Percentiles rank a stretch among this genome's conserved stretches.
phyloP scores from a whole-genome alignment of 2,329 filamentous ascomycete species.

The Cladosporium sp. region DNA sequence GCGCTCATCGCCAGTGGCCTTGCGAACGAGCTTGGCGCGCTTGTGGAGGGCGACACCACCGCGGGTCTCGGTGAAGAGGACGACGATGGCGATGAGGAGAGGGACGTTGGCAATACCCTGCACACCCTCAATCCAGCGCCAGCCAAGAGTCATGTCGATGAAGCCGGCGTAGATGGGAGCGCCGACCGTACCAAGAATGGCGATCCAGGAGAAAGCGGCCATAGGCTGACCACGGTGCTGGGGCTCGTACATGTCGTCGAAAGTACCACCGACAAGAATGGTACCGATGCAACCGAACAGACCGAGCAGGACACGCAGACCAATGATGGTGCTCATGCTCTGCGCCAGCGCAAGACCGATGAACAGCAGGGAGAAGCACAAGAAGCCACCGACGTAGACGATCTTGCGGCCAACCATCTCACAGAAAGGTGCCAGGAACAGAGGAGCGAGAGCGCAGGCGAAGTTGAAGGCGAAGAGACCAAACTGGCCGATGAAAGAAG shows the following conservation, averaged over 20 bases:
- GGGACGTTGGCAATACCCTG: slow-evolving; percentile 51
- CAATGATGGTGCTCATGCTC: slow-evolving; percentile 47
- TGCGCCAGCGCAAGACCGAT: slow-evolving; percentile 46
- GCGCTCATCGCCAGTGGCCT: slow-evolving; percentile 37
- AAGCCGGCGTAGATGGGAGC: slow-evolving; percentile 53
- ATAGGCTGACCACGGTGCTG: slow-evolving; percentile 45
- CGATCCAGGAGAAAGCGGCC: slow-evolving; percentile 47
- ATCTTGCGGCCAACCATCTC: slow-evolving; percentile 47
- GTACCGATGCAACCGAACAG: slow-evolving; percentile 49
- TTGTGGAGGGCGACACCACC: slow-evolving; percentile 41
- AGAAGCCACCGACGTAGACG: slow-evolving; percentile 44
- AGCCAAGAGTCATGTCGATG: slow-evolving; percentile 50
- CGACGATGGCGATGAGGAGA: slow-evolving; percentile 41
- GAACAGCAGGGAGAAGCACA: slow-evolving; percentile 46
- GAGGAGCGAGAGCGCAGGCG: slow-evolving; percentile 45
- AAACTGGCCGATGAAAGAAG: slow-evolving; percentile 43
- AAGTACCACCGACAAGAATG: slow-evolving; percentile 49
- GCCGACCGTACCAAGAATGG: slow-evolving; percentile 50
- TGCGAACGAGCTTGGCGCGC: slow-evolving; percentile 46
- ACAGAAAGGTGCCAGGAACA: slow-evolving; percentile 49
- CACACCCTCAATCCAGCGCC: slow-evolving; percentile 54
- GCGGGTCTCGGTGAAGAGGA: slow-evolving; percentile 35
- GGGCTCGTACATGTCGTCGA: slow-evolving; percentile 47
- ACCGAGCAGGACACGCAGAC: slow-evolving; percentile 45
- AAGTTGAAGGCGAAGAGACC: slow-evolving; percentile 51